phyloP scores from a whole-genome alignment of 2,329 filamentous ascomycete genomes.

The Aspergillus terreus region DNA sequence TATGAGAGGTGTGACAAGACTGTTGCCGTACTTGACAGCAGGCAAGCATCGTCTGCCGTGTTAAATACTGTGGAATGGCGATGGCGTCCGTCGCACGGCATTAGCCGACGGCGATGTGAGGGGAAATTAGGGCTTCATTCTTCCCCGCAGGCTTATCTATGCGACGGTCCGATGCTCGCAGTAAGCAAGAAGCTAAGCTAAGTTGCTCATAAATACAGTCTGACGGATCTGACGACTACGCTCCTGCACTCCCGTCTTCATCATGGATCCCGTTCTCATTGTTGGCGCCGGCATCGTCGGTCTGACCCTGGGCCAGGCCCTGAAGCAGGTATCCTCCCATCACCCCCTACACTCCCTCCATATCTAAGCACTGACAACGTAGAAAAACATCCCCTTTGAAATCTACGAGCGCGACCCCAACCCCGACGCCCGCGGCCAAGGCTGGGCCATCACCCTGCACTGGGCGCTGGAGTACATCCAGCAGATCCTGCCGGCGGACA shows the following conservation, averaged over 20 bases:
- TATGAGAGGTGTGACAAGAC: neutral
- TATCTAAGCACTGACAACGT: neutral
- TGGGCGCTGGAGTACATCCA: conserved; percentile 23
- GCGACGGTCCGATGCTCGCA: conserved; percentile 14
- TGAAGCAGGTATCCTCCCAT: conserved; percentile 13
- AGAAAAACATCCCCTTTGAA: conserved; percentile 27
- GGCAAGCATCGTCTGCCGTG: too few relatives aligned
- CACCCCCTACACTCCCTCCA: neutral
- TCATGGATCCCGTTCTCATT: conserved; percentile 22
- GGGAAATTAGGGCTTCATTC: neutral
- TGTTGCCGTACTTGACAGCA: too few relatives aligned
- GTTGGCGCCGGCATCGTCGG: conserved; percentile 25
- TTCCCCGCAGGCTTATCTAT: conserved; percentile 23
- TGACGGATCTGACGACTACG: neutral
- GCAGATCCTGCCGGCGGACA: conserved; percentile 16
- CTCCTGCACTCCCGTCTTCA: neutral
- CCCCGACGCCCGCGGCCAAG: conserved; percentile 21
- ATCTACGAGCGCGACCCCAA: conserved; percentile 29
- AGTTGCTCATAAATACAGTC: too few relatives aligned
- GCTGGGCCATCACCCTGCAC: conserved; percentile 26
- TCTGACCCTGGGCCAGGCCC: conserved; percentile 21
- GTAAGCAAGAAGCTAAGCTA: too few relatives aligned
- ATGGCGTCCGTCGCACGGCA: neutral
- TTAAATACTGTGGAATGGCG: neutral
- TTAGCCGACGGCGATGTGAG: neutral